A percentile compares a stretch with the other conserved stretches of the same genome.
These are phyloP conservation scores for Candida insectalens DNA, from an alignment of 805 yeast genomes.

Conservation along the genomic window DNA sequence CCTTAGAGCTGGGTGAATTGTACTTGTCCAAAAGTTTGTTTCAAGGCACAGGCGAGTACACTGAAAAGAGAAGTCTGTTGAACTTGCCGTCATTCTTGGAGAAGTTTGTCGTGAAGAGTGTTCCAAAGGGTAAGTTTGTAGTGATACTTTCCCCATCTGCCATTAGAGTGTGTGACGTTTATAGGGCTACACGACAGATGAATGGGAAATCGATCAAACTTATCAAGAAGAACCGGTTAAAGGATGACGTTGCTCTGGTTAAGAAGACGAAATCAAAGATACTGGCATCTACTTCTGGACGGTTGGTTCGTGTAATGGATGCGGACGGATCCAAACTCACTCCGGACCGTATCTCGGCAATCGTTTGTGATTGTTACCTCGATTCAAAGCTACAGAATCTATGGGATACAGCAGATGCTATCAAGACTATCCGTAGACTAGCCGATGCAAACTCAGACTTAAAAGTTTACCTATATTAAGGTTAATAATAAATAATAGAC, in stretches of 20 bases:
- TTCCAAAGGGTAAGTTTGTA: conserved; percentile 27
- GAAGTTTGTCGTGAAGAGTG: conserved; percentile 36
- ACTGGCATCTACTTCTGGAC: conserved; percentile 56
- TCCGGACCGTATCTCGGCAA: conserved; percentile 35
- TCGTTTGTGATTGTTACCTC: conserved; percentile 53
- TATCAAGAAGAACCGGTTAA: conserved; percentile 64
- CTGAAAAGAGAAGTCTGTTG: conserved; percentile 41
- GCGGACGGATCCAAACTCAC: conserved; percentile 32
- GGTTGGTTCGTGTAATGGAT: conserved; percentile 38
- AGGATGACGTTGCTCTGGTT: conserved; percentile 46
- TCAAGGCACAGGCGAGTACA: conserved; percentile 52
- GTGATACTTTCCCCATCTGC: conserved; percentile 66
- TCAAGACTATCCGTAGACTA: conserved; percentile 30
- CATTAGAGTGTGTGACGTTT: conserved; percentile 78
- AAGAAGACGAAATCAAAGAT: conserved; percentile 37
- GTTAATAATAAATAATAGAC: background rate
- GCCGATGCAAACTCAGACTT: conserved; percentile 27
- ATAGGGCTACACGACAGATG: conserved; percentile 45
- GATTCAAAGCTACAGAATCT: conserved; percentile 51
- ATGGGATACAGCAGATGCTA: conserved; percentile 47
- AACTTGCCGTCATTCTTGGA: conserved; percentile 47
- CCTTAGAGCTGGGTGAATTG: conserved; percentile 63
- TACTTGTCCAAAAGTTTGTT: conserved; percentile 46
- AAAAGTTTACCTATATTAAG: conserved; percentile 42
- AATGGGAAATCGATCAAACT: conserved; percentile 47